Conservation (phyloP, 2,329 filamentous ascomycete genomes). For the Daldinia eschscholtzii region DNA sequence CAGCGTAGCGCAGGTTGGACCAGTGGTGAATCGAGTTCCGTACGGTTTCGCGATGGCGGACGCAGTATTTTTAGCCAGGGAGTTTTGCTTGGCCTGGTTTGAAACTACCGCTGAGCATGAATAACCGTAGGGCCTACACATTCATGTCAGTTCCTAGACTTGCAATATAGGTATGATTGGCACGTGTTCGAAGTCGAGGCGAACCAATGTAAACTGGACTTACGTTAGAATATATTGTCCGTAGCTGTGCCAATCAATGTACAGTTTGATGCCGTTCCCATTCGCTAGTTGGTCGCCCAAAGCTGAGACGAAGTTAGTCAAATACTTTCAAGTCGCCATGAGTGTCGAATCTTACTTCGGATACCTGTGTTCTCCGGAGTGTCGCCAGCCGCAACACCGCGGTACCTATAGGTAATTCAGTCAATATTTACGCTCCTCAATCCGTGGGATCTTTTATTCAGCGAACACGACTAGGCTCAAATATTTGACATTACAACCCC, state of each 20-base stretch:
- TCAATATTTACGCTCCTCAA: constrained; percentile 14
- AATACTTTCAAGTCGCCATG: not conserved
- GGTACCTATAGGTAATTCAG: constrained; percentile 54
- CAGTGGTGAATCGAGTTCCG: constrained; percentile 54
- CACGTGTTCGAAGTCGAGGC: not conserved
- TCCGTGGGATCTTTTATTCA: not conserved
- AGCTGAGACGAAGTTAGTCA: constrained; percentile 51
- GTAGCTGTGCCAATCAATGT: constrained; percentile 51
- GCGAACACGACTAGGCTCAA: not conserved
- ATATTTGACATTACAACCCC: too few species aligned
- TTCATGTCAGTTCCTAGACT: constrained; percentile 12
- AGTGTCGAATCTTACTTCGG: constrained; percentile 41
- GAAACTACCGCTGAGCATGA: constrained; percentile 46
- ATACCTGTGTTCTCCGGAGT: constrained; percentile 62
- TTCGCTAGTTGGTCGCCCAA: constrained; percentile 60
- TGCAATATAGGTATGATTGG: not conserved
- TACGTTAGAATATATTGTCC: constrained; percentile 50
- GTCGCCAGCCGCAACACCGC: constrained; percentile 57
- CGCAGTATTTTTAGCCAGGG: constrained; percentile 53
- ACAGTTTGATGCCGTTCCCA: constrained; percentile 48
- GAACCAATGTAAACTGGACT: constrained; percentile 6
- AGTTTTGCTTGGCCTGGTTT: constrained; percentile 47
- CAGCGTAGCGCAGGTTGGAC: constrained; percentile 55
- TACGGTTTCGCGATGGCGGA: constrained; percentile 44
- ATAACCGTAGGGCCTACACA: constrained; percentile 48